phyloP scores from a whole-genome alignment of 2,329 filamentous ascomycete species.

The Trichophyton schoenleinii region DNA sequence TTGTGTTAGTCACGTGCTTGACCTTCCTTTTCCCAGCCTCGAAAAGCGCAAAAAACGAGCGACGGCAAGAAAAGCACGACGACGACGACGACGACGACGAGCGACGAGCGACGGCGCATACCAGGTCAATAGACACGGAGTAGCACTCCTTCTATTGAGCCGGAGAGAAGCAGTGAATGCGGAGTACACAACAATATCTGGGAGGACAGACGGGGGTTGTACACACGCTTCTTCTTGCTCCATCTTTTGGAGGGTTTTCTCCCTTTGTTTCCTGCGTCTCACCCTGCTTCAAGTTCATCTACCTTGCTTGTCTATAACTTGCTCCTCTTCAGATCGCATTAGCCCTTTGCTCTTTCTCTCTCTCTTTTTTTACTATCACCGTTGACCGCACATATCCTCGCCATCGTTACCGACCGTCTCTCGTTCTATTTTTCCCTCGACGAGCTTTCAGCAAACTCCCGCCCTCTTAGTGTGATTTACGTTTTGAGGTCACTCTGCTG shows the following conservation, averaged over 20 bases:
- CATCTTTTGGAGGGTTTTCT: neutral
- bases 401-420: neutral
- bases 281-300: neutral
- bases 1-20: neutral
- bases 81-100: neutral
- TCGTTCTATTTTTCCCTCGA: neutral
- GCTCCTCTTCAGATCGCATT: neutral
- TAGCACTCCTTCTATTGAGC: neutral
- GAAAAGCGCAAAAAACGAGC: neutral
- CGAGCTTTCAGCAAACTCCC: neutral
- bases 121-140: no score
- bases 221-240: neutral
- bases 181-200: neutral
- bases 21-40: neutral
- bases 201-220: neutral
- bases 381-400: neutral
- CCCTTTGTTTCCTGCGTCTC: neutral
- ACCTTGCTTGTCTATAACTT: neutral
- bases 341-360: neutral
- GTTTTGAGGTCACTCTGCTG: neutral
- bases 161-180: neutral
- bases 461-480: neutral
- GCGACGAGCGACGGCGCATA: neutral
- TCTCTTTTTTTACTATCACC: neutral
- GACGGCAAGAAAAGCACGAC: neutral